Percentiles rank a stretch among this genome's conserved stretches.
Conservation (phyloP, 192 early-diverging fungal genomes). For the Gonapodya prolifera region DNA sequence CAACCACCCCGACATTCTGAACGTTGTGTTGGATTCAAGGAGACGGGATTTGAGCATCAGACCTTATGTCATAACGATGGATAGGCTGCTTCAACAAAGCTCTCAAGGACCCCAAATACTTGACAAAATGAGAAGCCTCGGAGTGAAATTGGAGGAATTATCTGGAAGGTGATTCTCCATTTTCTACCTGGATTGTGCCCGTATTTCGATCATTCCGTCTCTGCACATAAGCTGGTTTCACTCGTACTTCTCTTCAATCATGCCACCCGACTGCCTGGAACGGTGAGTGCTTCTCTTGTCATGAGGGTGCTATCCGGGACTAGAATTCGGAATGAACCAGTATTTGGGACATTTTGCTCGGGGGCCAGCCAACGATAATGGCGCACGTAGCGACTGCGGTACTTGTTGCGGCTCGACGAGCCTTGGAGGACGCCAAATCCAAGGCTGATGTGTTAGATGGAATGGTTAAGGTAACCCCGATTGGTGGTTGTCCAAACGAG, state of each 20-base stretch:
- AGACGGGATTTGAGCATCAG: not conserved
- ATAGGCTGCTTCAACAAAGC: not conserved
- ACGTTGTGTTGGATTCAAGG: not conserved
- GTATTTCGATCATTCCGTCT: not conserved
- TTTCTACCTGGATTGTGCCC: too few relatives aligned
- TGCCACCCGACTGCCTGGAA: not conserved
- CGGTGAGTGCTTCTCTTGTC: not conserved
- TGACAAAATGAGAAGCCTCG: not conserved
- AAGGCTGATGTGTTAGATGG: not conserved
- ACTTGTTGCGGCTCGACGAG: not conserved
- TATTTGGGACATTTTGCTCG: conserved; percentile 2
- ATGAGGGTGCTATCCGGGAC: not conserved
- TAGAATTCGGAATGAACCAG: not conserved
- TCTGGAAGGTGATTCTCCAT: not conserved
- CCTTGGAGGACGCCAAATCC: not conserved
- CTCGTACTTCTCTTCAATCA: not conserved
- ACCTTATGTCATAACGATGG: not conserved
- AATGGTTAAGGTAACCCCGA: not conserved
- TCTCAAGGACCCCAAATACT: not conserved
- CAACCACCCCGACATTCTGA: not conserved
- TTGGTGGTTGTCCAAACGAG: not conserved
- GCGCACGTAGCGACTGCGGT: not conserved
- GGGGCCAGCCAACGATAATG: not conserved
- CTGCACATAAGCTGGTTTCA: not conserved
- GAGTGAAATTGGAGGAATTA: not conserved